Percentiles rank a stretch among this genome's conserved stretches.
Evolutionary conservation across 495 filamentous ascomycete genomes (phyloP).

Genomic region (Xylaria venustula): DNA sequence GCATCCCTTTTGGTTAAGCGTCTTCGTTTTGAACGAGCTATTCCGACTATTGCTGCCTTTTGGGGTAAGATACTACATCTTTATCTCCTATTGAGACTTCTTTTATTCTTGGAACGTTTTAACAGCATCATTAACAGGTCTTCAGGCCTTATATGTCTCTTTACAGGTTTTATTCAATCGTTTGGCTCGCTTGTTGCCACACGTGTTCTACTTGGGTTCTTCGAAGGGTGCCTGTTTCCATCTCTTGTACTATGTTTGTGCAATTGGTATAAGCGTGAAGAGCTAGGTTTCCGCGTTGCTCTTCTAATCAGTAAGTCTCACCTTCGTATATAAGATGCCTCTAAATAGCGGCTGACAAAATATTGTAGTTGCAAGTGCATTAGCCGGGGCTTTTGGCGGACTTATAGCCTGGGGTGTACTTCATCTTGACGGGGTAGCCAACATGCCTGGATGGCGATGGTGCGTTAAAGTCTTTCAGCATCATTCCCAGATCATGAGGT

Average conservation of each 20-base stretch:
- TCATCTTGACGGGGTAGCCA: slow-evolving; percentile 34
- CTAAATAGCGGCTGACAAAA: background rate
- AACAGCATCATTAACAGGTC: background rate
- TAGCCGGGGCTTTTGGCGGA: slow-evolving; percentile 38
- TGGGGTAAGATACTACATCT: slow-evolving; percentile 22
- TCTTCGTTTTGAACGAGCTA: slow-evolving; percentile 27
- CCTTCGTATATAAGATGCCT: too few relatives aligned
- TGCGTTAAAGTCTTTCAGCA: background rate
- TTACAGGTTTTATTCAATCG: slow-evolving; percentile 27
- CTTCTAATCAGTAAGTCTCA: slow-evolving; percentile 25
- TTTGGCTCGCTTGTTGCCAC: slow-evolving; percentile 28
- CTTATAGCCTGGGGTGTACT: slow-evolving; percentile 50
- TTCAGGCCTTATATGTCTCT: slow-evolving; percentile 22
- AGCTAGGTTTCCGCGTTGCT: slow-evolving; percentile 27
- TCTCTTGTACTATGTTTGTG: slow-evolving; percentile 28
- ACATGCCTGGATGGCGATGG: slow-evolving; percentile 40
- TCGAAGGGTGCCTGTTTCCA: slow-evolving; percentile 32
- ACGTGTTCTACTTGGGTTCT: slow-evolving; percentile 31
- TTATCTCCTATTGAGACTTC: background rate
- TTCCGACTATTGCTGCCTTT: slow-evolving; percentile 25
- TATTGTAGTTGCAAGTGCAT: slow-evolving; percentile 21
- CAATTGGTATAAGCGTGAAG: slow-evolving; percentile 37
- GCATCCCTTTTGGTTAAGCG: slow-evolving; percentile 29
- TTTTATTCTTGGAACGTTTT: background rate
- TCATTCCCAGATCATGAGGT: background rate